Evolutionary conservation across 2,329 filamentous ascomycete species (phyloP).

Genomic region (Cercospora janseana): DNA sequence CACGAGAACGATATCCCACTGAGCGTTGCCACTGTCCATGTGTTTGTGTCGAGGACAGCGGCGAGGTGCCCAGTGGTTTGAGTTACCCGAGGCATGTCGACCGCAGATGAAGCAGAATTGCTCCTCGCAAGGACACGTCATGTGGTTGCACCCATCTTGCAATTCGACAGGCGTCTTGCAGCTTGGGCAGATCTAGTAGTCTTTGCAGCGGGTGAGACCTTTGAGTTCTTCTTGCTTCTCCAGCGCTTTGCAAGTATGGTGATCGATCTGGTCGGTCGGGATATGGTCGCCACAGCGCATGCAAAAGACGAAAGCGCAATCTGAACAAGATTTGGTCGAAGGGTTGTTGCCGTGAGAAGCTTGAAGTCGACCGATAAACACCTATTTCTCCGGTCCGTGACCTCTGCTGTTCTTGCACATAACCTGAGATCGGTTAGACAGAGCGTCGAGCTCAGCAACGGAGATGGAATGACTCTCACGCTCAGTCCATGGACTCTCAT

Average conservation of each 20-base stretch:
- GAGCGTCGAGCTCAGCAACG: neutral
- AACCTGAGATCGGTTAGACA: neutral
- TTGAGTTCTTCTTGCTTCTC: constrained; percentile 1
- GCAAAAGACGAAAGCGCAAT: neutral
- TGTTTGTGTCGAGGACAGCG: constrained; percentile 13
- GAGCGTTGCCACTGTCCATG: neutral
- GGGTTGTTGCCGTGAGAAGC: neutral
- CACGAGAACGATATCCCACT: neutral
- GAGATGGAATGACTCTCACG: neutral
- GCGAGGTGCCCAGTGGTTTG: constrained; percentile 9
- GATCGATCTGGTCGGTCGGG: neutral
- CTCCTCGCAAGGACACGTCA: constrained; percentile 6
- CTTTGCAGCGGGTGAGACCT: constrained; percentile 17
- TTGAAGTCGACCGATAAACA: neutral
- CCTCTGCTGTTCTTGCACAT: neutral
- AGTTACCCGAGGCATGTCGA: constrained; percentile 1
- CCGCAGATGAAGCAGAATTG: constrained; percentile 20
- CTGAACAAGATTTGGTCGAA: neutral
- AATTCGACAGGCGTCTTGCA: constrained; percentile 12
- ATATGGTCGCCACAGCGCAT: neutral
- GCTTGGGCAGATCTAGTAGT: constrained; percentile 24
- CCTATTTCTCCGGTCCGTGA: neutral
- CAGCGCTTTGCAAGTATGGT: neutral
- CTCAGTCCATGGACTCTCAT: neutral
- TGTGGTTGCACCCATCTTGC: constrained; percentile 18